Conservation (phyloP, 2,329 filamentous ascomycete genomes). For the Aspergillus quadrilineatus region DNA sequence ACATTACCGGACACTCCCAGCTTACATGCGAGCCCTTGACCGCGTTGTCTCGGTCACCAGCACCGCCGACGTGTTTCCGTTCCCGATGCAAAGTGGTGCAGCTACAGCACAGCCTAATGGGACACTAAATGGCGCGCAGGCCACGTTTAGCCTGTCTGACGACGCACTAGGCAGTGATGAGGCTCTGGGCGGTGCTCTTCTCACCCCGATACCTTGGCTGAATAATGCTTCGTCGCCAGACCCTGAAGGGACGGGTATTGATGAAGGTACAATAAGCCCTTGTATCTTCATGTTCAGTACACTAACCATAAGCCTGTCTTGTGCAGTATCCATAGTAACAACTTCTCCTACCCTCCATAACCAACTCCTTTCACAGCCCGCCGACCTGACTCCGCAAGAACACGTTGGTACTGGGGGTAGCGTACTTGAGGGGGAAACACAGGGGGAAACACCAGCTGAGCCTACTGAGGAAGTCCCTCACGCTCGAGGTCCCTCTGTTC, state of each 20-base stretch:
- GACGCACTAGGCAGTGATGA: constrained; percentile 74
- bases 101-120: constrained; percentile 55
- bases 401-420: background rate
- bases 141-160: constrained; percentile 38
- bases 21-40: constrained; percentile 88
- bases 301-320: background rate
- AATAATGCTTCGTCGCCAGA: constrained; percentile 37
- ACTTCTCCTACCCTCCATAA: background rate
- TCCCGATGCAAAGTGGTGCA: constrained; percentile 48
- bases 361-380: constrained; percentile 3
- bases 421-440: constrained; percentile 23
- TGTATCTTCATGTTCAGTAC: too few species aligned
- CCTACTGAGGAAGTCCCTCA: constrained; percentile 68
- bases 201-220: constrained; percentile 95
- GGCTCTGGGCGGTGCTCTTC: constrained; percentile 79
- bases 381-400: constrained; percentile 5
- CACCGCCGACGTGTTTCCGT: constrained; percentile 74
- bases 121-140: constrained; percentile 37
- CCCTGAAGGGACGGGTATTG: constrained; percentile 20
- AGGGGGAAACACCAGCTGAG: constrained; percentile 41
- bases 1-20: constrained; percentile 77
- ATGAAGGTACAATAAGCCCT: constrained; percentile 18
- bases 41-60: constrained; percentile 89
- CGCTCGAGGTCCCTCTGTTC: constrained; percentile 77
- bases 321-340: background rate